These are phyloP conservation scores for Termitomyces sp. DNA, from an alignment of 768 basidiomycete genomes.

Conservation along the genomic window DNA sequence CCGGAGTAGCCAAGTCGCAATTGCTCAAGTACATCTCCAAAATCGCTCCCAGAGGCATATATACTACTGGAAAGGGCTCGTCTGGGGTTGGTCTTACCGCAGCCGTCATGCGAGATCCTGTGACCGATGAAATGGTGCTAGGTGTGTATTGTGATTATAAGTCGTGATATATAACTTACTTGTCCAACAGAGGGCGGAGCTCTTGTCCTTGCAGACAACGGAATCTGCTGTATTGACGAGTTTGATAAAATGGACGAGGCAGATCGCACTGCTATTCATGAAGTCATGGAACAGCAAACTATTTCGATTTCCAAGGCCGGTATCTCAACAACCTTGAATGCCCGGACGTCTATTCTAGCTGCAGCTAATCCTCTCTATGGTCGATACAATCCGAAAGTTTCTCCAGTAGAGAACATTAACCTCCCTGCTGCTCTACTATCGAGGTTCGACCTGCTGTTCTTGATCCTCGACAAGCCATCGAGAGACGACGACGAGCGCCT, in stretches of 20 bases:
- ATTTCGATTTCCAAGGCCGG: slow-evolving; percentile 99
- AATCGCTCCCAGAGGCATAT: slow-evolving; percentile 95
- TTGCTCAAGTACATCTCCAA: slow-evolving; percentile 98
- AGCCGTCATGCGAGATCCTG: slow-evolving; percentile 98
- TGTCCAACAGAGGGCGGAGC: slow-evolving; percentile 87
- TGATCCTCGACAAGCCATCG: slow-evolving; percentile 94
- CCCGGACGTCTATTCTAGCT: slow-evolving; percentile 94
- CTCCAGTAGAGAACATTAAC: slow-evolving; percentile 99
- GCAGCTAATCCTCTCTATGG: slow-evolving; percentile 98
- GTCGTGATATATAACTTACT: background rate
- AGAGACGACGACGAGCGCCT: slow-evolving; percentile 95
- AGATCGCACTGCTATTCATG: slow-evolving; percentile 97
- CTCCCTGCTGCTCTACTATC: slow-evolving; percentile 95
- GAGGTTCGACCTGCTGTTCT: slow-evolving; percentile 93
- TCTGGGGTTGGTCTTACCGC: slow-evolving; percentile 99
- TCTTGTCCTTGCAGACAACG: slow-evolving; percentile 98
- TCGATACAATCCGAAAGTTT: slow-evolving; percentile 96
- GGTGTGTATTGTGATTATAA: slow-evolving; percentile 50
- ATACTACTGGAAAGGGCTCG: slow-evolving; percentile 97
- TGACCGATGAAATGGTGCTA: slow-evolving; percentile 98
- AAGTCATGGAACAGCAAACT: slow-evolving; percentile 99
- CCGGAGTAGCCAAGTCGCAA: slow-evolving; percentile 98
- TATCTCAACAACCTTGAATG: slow-evolving; percentile 97
- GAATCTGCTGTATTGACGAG: slow-evolving; percentile 99
- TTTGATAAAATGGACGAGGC: slow-evolving; percentile 99